A percentile compares a stretch with the other conserved stretches of the same genome.
Evolutionary conservation across 1,139 yeast genomes (phyloP).

Genomic region (Blastobotrys petasosporus): DNA sequence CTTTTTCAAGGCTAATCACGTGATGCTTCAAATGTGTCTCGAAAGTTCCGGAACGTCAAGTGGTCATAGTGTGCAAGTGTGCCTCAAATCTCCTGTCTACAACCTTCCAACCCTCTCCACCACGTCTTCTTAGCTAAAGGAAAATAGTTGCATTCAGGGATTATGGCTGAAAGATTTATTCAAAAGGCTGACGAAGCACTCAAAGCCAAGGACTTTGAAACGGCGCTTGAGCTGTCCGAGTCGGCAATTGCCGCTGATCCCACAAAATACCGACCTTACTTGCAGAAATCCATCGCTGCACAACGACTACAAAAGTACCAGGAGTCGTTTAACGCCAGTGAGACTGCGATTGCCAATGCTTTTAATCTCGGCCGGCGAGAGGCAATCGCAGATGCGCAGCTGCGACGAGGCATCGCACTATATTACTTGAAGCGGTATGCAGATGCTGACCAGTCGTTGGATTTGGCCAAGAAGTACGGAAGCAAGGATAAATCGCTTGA

Average conservation of each 20-base stretch:
- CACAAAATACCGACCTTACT: slow-evolving; percentile 38
- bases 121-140: too few relatives aligned
- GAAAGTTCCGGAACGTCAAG: background rate
- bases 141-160: background rate
- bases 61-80: background rate
- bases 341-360: slow-evolving; percentile 53
- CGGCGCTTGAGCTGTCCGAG: slow-evolving; percentile 37
- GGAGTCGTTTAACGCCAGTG: slow-evolving; percentile 48
- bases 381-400: slow-evolving; percentile 53
- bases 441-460: slow-evolving; percentile 46
- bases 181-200: slow-evolving; percentile 31
- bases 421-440: slow-evolving; percentile 39
- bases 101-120: too few relatives aligned
- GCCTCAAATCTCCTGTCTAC: too few relatives aligned
- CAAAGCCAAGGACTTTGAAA: slow-evolving; percentile 34
- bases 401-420: slow-evolving; percentile 43
- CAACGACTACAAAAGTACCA: slow-evolving; percentile 48
- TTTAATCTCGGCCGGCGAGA: slow-evolving; percentile 45
- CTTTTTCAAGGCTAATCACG: too few relatives aligned
- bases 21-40: background rate
- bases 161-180: slow-evolving; percentile 2
- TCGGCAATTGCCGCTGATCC: slow-evolving; percentile 36
- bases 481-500: slow-evolving; percentile 40
- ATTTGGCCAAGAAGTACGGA: slow-evolving; percentile 43
- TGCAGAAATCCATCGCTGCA: slow-evolving; percentile 42